Evolutionary conservation across 208 protist species (phyloP).

Genomic region (Leishmania gerbilli): DNA sequence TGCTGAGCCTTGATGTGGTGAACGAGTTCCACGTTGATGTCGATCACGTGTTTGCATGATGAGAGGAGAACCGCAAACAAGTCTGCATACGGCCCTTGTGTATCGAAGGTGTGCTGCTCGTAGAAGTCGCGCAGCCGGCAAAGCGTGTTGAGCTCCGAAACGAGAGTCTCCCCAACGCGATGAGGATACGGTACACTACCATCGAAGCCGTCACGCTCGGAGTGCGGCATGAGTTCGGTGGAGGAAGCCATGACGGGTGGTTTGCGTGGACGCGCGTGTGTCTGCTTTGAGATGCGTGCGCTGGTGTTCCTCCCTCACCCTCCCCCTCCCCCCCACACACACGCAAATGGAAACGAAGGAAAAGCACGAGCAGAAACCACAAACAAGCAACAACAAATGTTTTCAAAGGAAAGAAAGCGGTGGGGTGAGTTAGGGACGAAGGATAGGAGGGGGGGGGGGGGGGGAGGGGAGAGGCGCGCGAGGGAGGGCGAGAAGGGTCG

Average conservation of each 20-base stretch:
- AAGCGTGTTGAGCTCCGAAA: slow-evolving; percentile 35
- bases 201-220: not conserved
- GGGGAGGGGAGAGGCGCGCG: not conserved
- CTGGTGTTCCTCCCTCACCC: not conserved
- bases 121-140: slow-evolving; percentile 46
- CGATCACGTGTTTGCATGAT: slow-evolving; percentile 62
- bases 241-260: not conserved
- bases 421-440: not conserved
- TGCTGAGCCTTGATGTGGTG: slow-evolving; percentile 15
- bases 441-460: no score
- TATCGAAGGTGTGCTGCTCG: slow-evolving; percentile 71
- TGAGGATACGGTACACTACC: slow-evolving; percentile 3
- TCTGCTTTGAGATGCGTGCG: not conserved
- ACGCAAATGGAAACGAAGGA: not conserved
- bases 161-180: slow-evolving; percentile 7
- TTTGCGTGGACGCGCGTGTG: not conserved
- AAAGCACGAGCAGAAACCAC: not conserved
- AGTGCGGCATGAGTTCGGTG: not conserved
- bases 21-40: slow-evolving; percentile 30
- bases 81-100: slow-evolving; percentile 66
- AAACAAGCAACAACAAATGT: not conserved
- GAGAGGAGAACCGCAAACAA: slow-evolving; percentile 70
- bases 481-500: no score
- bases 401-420: not conserved
- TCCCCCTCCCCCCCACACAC: no score